Base-by-base conservation (phyloP, 2,329 filamentous ascomycete genomes). In the Huntiella moniliformis region DNA sequence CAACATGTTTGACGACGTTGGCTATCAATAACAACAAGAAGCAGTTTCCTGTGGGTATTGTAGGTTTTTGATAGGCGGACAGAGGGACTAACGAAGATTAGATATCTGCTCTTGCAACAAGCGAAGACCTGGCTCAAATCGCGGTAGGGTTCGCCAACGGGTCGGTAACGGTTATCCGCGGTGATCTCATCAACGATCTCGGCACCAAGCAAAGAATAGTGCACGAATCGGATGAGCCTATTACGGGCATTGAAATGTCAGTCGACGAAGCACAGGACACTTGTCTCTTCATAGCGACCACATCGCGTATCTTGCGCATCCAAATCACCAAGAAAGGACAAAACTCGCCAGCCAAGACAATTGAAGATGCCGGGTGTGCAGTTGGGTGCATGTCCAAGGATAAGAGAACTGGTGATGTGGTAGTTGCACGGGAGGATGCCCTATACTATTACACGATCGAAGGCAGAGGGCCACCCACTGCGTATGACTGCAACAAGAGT, bases 91-190 rank as follows among this genome's bases (percentile, higher is more conserved):
- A 28, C 22, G 6, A 28, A 10, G 4, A 7, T 5, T 40, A 80
- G 74, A 82, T 95, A 51, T 92, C 86, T 6, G 86, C 88, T 1
- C 91, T 98, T 55, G 74, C 86, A 10, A 81, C 84, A 1, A 75
- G 91, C 22, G 81, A 86, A 42, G 87, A 96, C 61, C 67, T 98
- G 17, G 83, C 83, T 4, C 91, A 98, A 64, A 74, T 96, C 22
- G 91, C 88, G 3, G 82, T 96, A 5, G 92, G 91, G 4, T 98
- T 98, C 58, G 91, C 81, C 10, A 96, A 98, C 61, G 91, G 91
- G 5, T 78, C 87, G 1, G 88, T 98, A 10, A 93, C 86, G 0
- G 78, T 98, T 22, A 83, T 98, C 48, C 75, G 91, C 49, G 91
- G 92, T 50, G 91, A 98, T 58, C 67, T 98, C 42, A 83, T 98